Evolutionary conservation across 208 protist species (phyloP), one percentile per base, ranked within the genome.

Genomic region (Leishmania mexicana): DNA sequence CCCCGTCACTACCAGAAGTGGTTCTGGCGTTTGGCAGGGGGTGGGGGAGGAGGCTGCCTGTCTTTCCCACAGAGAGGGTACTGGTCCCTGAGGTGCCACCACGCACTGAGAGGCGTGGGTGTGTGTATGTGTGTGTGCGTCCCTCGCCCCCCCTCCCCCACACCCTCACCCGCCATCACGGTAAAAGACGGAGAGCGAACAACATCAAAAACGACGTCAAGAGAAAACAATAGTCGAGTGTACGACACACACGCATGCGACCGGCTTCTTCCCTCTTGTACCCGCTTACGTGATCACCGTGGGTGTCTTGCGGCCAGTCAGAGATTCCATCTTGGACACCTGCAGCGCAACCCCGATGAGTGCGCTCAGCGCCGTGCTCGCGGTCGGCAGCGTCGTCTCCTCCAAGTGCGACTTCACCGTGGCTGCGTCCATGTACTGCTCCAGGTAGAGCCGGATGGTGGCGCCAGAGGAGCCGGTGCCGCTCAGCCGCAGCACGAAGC

Each of bases 361-460:
- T 3, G 95, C 88, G 79, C 92, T 87, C 24, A 99, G 85, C 49
- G 93, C 97, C 10, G 77, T 81, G 31, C 77, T 67, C 6, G 89
- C 79, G 3, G 85, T n/a, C 40, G 95, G 91, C 58, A 98, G 83
- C 24, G 85, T 78, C 8, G 80, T 68, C 31, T 71, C 64, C 40
- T n/a, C 58, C 8, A 97, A 75, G 60, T 97, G 86, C 38, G 53
- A 54, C 40, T 75, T 68, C 74, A 93, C 85, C 49, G 58, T 79
- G 72, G 92, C 90, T 42, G 90, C 45, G 21, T 83, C 79, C 89
- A 96, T 94, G 90, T 99, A 99, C 84, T 99, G 88, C 86, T 99
- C 99, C 54, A 99, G 81, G 84, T 99, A 99, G 11, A 99, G 83
- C 24, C 99, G 95, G 75, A 99, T 96, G 3, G 99, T 99, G 3